Base-by-base conservation (phyloP, 1,284 basidiomycete species). In the Chalciporus sp. region DNA sequence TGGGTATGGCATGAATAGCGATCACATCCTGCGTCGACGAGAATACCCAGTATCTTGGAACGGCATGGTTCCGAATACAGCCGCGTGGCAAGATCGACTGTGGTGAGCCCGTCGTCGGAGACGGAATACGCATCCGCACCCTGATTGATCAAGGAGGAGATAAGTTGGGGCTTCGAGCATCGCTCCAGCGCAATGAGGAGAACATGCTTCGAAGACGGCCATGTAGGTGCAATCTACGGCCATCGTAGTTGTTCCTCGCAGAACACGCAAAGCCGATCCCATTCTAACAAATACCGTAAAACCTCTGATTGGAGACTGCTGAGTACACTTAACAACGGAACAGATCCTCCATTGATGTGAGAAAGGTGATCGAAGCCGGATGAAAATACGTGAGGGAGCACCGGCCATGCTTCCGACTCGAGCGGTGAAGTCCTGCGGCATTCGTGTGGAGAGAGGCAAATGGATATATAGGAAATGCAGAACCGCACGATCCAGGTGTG, bases 361-460 rank as follows among this genome's bases (percentile, higher is more conserved):
- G 44, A 33, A 16, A 58, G 49, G 41, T 57, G 55, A 41, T 53
- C 39, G 12, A 57, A 58, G 2, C 55, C 48, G 2, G 43, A 10
- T 1, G 35, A 37, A 7, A 58, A 39, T 6, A 53, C 45, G 7
- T 57, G 58, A 37, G 14, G 4, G n/a, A 57, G 45, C 14, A 57
- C 37, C 23, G 46, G 33, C 26, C 39, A 45, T 9, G 44, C 41
- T 12, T 14, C 14, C 12, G 23, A 19, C 16, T 17, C 35, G n/a
- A n/a, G n/a, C 9, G 19, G 28, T 39, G 19, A n/a, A 11, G 8
- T 9, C 3, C 16, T 29, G 7, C 14, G n/a, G 14, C 4, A 27
- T 37, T 37, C 7, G 35, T 16, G 35, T 8, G n/a, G 35, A n/a
- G 35, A 37, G n/a, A 59, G 35, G n/a, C 35, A 42, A 7, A 39